phyloP scores from a whole-genome alignment of 257 asterid species.

The Galeopsis tetrahit region DNA sequence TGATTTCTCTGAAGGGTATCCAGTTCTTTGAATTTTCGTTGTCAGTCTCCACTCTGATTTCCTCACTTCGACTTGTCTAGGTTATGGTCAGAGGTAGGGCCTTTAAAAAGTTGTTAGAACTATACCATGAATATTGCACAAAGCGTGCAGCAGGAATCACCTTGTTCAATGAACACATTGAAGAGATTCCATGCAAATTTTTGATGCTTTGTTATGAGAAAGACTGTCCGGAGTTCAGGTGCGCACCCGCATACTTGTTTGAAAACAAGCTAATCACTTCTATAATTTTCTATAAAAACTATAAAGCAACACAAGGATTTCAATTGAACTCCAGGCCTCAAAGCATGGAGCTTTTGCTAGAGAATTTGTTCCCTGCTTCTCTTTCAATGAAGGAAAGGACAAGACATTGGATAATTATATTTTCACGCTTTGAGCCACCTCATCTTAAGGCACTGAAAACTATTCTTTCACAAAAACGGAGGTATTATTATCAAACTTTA shows the following conservation, averaged over 20 bases:
- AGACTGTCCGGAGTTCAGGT: slow-evolving; percentile 89
- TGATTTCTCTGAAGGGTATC: slow-evolving; percentile 29
- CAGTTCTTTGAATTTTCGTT: slow-evolving; percentile 22
- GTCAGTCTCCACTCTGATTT: slow-evolving; percentile 30
- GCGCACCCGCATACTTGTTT: slow-evolving; percentile 26
- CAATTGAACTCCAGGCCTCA: slow-evolving; percentile 68
- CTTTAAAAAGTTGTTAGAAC: slow-evolving; percentile 74
- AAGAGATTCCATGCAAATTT: slow-evolving; percentile 82
- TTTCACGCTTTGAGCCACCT: slow-evolving; percentile 66
- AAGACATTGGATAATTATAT: slow-evolving; percentile 71
- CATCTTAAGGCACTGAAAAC: slow-evolving; percentile 70
- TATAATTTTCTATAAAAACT: slow-evolving; percentile 3
- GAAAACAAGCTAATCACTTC: slow-evolving; percentile 18
- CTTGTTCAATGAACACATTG: slow-evolving; percentile 53
- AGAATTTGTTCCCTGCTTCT: slow-evolving; percentile 76
- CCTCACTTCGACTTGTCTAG: slow-evolving; percentile 43
- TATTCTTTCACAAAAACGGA: slow-evolving; percentile 75
- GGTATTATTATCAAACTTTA: slow-evolving; percentile 48
- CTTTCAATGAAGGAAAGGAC: slow-evolving; percentile 69
- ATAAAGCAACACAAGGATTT: slow-evolving; percentile 22
- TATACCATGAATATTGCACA: slow-evolving; percentile 77
- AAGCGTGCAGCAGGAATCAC: slow-evolving; percentile 49
- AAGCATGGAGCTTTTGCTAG: slow-evolving; percentile 72
- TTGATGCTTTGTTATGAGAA: slow-evolving; percentile 85
- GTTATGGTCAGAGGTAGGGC: slow-evolving; percentile 72